A percentile compares a stretch with the other conserved stretches of the same genome.
These are phyloP conservation scores for Colletotrichum trifolii DNA, from an alignment of 2,329 filamentous ascomycete genomes.

Conservation along the genomic window DNA sequence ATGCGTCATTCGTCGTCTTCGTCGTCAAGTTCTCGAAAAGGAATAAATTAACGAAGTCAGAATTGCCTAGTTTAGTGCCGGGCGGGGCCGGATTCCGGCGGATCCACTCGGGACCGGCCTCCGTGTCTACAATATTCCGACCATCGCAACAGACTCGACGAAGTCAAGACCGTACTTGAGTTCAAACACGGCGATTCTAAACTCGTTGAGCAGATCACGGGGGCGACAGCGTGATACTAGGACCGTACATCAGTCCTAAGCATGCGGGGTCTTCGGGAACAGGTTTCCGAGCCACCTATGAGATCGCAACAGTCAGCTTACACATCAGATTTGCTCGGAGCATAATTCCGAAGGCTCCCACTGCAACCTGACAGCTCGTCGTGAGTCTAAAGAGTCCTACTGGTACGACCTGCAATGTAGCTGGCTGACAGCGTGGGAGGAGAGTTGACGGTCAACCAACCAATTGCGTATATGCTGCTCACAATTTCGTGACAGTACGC, in stretches of 20 bases:
- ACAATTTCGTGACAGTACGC: too few species aligned
- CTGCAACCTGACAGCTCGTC: background rate
- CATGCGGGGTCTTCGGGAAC: conserved; percentile 20
- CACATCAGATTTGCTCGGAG: conserved; percentile 2
- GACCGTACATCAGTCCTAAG: background rate
- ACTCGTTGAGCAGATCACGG: background rate
- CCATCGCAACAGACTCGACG: background rate
- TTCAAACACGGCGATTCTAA: conserved; percentile 2
- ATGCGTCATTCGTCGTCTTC: background rate
- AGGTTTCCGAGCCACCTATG: conserved; percentile 26
- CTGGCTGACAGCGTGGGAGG: too few species aligned
- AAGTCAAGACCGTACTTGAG: background rate
- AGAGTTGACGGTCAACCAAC: too few species aligned
- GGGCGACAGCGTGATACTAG: too few species aligned
- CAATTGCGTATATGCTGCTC: too few species aligned
- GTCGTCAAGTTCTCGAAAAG: background rate
- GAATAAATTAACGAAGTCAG: conserved; percentile 18
- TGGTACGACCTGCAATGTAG: too few species aligned
- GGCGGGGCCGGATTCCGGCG: conserved; percentile 15
- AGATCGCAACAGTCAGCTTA: background rate
- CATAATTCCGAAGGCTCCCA: conserved; percentile 1
- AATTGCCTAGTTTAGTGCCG: conserved; percentile 25
- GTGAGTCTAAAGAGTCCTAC: background rate
- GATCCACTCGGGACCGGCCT: conserved; percentile 1
- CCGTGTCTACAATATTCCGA: background rate